Base-by-base conservation (phyloP, 2,329 filamentous ascomycete genomes). In the Colletotrichum tropicicola region DNA sequence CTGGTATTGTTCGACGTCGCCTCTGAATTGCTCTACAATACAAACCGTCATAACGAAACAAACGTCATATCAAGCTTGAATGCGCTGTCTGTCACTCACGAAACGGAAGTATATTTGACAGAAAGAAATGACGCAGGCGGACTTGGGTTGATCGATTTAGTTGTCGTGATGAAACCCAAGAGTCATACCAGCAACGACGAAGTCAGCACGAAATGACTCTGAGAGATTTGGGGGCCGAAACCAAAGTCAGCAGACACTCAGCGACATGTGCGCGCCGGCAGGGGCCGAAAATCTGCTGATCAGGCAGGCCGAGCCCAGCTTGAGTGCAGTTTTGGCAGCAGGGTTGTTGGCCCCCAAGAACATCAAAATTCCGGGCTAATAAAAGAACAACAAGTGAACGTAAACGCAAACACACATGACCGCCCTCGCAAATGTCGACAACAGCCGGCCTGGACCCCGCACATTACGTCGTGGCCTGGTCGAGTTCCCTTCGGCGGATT, bases 271-370 rank as follows among this genome's bases (percentile, higher is more conserved):
- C 32, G 13, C 23, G 39, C 39, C 54, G 54, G 30, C 43, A 57
- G 25, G 17, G 41, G 28, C 54, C 43, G 43, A 57, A 23, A 57
- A 48, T 48, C 52, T 55, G 32, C 52, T 55, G 52, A 55, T 35
- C 52, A 39, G 52, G 39, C n/a, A 12, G 10, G 8, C 37, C 27
- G 52, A 55, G n/a, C 19, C n/a, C n/a, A n/a, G 32, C 12, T 15
- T 35, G 32, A 35, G 12, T 35, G 32, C 32, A 35, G 15, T 35
- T 35, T 35, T 35, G 32, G 32, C 32, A 17, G 35, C 35, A 28
- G 10, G 0, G 5, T 15, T 51, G 23, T 41, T 13, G 47, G 49
- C 28, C 32, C 28, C 19, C 23, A 41, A 57, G 13, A 39, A 47
- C 21, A 28, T 12, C 37, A 43, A 12, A 30, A 55, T n/a, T n/a